Evolutionary conservation across 805 yeast species (phyloP), one percentile per base, ranked within the genome.

Genomic region (Diddensiella caesifluorescens): DNA sequence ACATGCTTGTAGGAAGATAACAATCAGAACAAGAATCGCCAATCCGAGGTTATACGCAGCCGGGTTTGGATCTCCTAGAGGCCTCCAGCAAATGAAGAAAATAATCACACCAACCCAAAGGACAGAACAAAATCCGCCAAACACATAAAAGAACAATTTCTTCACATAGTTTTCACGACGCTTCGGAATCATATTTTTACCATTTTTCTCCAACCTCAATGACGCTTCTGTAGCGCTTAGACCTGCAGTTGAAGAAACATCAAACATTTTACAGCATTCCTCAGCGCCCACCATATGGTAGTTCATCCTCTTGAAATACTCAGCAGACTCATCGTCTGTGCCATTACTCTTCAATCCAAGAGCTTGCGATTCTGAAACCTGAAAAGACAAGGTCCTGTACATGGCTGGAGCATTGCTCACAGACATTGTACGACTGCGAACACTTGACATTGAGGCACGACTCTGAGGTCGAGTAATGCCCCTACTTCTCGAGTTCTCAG

Each of bases 81-180:
- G 75, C 44, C 68, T 70, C 71, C 74, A 73, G 23, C 67, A 56
- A 22, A 72, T 50, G 35, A 65, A 57, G 49, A 68, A 68, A 19
- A 73, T 59, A 6, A 70, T 52, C 39, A 71, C 74, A 45, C 68
- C 72, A 33, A 59, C 51, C 39, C 69, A 52, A 27, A 72, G 57
- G 33, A 72, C 56, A 1, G 61, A 46, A 22, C 77, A 74, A 55
- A 72, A 71, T 4, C 77, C 75, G 42, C 74, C 74, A 57, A 72
- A 72, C 42, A 68, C 57, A 52, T 72, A 68, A 39, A 56, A 44
- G 34, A 68, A 58, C 2, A 66, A 42, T 51, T 62, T 68, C 46
- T 52, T 60, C 20, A 60, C 10, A 34, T 47, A 48, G 7, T 38
- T 35, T 30, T 25, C 20, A 21, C 28, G 42, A 7, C 38, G 44